A percentile compares a stretch with the other conserved stretches of the same genome.
These are phyloP conservation scores for Spergularia marina DNA, from an alignment of 148 eudicot species.

Conservation along the genomic window DNA sequence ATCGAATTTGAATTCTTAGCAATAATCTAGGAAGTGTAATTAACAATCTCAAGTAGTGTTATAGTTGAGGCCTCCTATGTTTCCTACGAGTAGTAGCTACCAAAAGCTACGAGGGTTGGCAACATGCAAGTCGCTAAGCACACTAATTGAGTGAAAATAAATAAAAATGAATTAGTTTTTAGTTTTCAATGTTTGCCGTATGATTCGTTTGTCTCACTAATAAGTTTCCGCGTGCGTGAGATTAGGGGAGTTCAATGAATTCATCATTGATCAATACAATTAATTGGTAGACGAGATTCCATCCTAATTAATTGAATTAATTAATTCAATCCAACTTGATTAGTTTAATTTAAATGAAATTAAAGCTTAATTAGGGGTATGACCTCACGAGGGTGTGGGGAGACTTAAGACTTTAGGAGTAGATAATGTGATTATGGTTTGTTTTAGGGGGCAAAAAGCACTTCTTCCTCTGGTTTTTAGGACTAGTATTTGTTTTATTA, in stretches of 20 bases:
- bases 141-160: too few species aligned
- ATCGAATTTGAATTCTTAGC: too few species aligned
- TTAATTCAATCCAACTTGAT: not conserved
- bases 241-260: slow-evolving; percentile 25
- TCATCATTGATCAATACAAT: slow-evolving; percentile 22
- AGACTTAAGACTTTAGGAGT: not conserved
- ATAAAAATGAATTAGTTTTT: not conserved
- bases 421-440: slow-evolving; percentile 22
- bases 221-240: slow-evolving; percentile 37
- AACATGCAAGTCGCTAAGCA: too few species aligned
- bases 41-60: too few species aligned
- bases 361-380: slow-evolving; percentile 8
- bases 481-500: not conserved
- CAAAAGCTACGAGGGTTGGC: too few species aligned
- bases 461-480: slow-evolving; percentile 9
- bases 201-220: slow-evolving; percentile 33
- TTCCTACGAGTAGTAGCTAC: too few species aligned
- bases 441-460: slow-evolving; percentile 25
- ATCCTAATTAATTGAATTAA: not conserved
- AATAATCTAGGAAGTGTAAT: too few species aligned
- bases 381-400: slow-evolving; percentile 20
- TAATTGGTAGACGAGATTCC: slow-evolving; percentile 9
- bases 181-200: slow-evolving; percentile 18
- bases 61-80: too few species aligned
- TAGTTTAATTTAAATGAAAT: too few species aligned